These are phyloP conservation scores for Coemansia sp. DNA, from an alignment of 192 early-diverging fungal genomes.

Conservation along the genomic window DNA sequence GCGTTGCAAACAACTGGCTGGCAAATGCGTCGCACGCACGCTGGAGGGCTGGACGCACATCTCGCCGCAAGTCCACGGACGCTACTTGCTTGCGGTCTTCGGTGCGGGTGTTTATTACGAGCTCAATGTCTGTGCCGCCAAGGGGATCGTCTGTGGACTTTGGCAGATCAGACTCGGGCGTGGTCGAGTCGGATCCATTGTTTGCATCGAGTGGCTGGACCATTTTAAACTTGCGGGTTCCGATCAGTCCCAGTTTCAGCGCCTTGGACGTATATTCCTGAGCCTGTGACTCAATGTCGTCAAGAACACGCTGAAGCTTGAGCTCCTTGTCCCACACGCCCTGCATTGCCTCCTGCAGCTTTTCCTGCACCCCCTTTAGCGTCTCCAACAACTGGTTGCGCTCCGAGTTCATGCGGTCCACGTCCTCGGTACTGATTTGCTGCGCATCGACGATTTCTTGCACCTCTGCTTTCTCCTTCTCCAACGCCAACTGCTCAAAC, in stretches of 20 bases:
- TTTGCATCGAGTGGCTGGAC: background rate
- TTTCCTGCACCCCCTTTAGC: slow-evolving; percentile 54
- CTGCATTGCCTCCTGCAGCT: slow-evolving; percentile 61
- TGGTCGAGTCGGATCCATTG: background rate
- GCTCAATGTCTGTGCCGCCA: slow-evolving; percentile 45
- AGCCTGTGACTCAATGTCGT: slow-evolving; percentile 54
- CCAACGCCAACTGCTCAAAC: slow-evolving; percentile 49
- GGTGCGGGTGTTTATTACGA: slow-evolving; percentile 30
- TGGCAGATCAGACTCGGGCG: slow-evolving; percentile 8
- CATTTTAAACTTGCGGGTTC: slow-evolving; percentile 19
- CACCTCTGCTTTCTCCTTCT: slow-evolving; percentile 58
- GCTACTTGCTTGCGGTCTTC: slow-evolving; percentile 43
- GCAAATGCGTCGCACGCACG: slow-evolving; percentile 47
- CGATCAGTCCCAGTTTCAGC: slow-evolving; percentile 48
- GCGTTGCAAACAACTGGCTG: slow-evolving; percentile 47
- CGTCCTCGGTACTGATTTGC: slow-evolving; percentile 74
- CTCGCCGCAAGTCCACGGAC: slow-evolving; percentile 48
- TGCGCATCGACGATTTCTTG: slow-evolving; percentile 70
- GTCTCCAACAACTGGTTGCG: slow-evolving; percentile 63
- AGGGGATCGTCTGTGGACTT: slow-evolving; percentile 37
- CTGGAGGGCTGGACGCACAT: slow-evolving; percentile 47
- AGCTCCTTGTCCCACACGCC: slow-evolving; percentile 69
- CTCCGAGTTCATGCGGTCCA: slow-evolving; percentile 79
- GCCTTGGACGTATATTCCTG: slow-evolving; percentile 53
- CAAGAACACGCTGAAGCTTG: slow-evolving; percentile 65